Evolutionary conservation across 768 basidiomycete species (phyloP), one percentile per base, ranked within the genome.

Genomic region (Suillus occidentalis): DNA sequence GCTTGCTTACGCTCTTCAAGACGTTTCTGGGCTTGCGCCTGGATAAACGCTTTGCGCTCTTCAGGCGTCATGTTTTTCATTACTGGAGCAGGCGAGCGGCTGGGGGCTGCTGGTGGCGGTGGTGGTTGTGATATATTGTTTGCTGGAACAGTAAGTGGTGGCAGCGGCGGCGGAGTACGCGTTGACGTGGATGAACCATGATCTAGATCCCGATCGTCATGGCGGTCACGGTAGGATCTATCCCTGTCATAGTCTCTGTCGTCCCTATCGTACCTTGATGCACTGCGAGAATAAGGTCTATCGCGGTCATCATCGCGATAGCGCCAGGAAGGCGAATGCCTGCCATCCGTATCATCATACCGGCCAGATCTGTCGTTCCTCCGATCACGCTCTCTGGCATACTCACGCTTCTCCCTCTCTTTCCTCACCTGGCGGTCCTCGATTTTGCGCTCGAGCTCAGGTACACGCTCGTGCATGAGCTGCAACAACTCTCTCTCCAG

Each of bases 381-480:
- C 66, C 86, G 79, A 75, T 99, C 95, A 49, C 97, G 82, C 42
- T 94, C 91, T 63, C 90, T 81, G 1, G 84, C 79, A 84, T 90
- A 90, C 52, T 94, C 89, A 43, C 93, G 80, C 69, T 89, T 89
- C 72, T 97, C 94, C 70, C 86, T 81, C 67, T 90, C 87, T 73
- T 84, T 89, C 68, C 88, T 82, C 66, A 89, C 88, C 57, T 97
- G 92, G 53, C 91, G 77, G 16, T 87, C 88, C 72, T 92, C 87
- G 58, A 97, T 87, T 74, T 87, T 88, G 68, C 89, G 84, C 77
- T 99, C 95, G 8, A 99, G 84, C 63, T 94, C 93, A 0, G 97
- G 97, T 6, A 99, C 82, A 55, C 90, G 85, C 72, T 97, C 94
- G 71, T 99, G 95, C 88, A 92, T 87, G 61, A 99, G 80, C 55